A percentile compares a stretch with the other conserved stretches of the same genome.
phyloP scores from a whole-genome alignment of 1,284 basidiomycete species.

The Apiotrichum siamense region DNA sequence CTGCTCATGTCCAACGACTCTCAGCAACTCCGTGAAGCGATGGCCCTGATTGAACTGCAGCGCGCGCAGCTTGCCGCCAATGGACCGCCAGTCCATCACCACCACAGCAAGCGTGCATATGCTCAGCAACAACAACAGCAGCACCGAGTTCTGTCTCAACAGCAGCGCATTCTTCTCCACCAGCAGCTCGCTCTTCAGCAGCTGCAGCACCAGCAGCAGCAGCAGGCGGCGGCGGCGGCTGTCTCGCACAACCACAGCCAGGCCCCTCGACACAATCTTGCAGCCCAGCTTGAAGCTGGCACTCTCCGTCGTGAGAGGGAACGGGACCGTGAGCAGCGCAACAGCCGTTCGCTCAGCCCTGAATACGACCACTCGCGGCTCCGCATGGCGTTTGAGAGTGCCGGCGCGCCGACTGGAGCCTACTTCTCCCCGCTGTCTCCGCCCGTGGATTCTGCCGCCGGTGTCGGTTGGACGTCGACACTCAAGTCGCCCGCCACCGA shows the following conservation, averaged over 20 bases:
- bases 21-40: slow-evolving; percentile 22
- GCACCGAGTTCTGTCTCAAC: slow-evolving; percentile 15
- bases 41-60: slow-evolving; percentile 24
- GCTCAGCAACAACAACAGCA: slow-evolving; percentile 18
- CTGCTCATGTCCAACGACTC: slow-evolving; percentile 16
- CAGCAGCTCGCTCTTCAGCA: slow-evolving; percentile 14
- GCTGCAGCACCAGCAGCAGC: slow-evolving; percentile 13
- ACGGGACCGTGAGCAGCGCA: slow-evolving; percentile 13
- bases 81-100: background rate
- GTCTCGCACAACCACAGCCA: slow-evolving; percentile 1
- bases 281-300: slow-evolving; percentile 27
- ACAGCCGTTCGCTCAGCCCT: slow-evolving; percentile 8
- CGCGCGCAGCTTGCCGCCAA: slow-evolving; percentile 19
- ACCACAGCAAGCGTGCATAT: slow-evolving; percentile 5
- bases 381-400: slow-evolving; percentile 29
- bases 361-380: slow-evolving; percentile 19
- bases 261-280: slow-evolving; percentile 19
- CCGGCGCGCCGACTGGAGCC: slow-evolving; percentile 6
- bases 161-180: slow-evolving; percentile 6
- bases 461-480: slow-evolving; percentile 16
- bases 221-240: background rate
- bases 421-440: slow-evolving; percentile 14
- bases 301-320: slow-evolving; percentile 16
- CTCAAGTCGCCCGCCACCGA: slow-evolving; percentile 1
- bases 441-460: slow-evolving; percentile 13